Base-by-base conservation (phyloP, 2,329 filamentous ascomycete species). In the Sclerotinia borealis region DNA sequence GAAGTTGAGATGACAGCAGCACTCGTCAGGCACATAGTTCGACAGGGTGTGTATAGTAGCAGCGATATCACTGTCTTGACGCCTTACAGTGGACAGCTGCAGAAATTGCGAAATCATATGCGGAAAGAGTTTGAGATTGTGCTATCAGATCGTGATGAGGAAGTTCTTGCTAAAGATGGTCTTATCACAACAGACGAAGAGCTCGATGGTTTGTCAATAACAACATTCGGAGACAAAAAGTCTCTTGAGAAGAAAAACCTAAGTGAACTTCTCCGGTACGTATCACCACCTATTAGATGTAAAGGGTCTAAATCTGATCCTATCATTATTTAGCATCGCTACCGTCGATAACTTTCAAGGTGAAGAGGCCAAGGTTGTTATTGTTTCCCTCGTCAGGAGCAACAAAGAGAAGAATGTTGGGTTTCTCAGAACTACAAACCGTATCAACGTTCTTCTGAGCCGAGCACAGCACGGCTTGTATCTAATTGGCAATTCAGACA, bases 301-400 rank as follows among this genome's bases (percentile, higher is more conserved):
- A 37, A 45, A 34, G 11, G 10, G 37, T 22, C 10, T 11, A 13
- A 25, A 6, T 27, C 43, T 47, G 15, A 47, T 47, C 11, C 1
- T 0, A n/a, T 34, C 2, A 34, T 19, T 17, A 17, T 47, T 15
- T 11, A 63, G 61, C 6, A 67, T 77, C 36, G 86, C 87, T 0
- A 91, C 87, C 0, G 82, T 91, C 0, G 87, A 91, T 72, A 92
- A 92, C 67, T 92, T 91, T 62, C 88, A 93, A 59, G 71, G 71
- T 2, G 71, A 93, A 70, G 89, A 93, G 69, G 86, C 85, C 1
- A 87, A 90, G 59, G 77, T 93, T 10, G 79, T 93, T 0, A 77
- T 93, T 3, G 77, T 92, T 0, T 90, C 86, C 0, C 77, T 93
- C 0, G 88, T 91, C 0, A 82, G 90, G 47, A 90, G 88, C 75